These are phyloP conservation scores for Pichia sp. DNA, from an alignment of 1,139 yeast species.

Conservation along the genomic window DNA sequence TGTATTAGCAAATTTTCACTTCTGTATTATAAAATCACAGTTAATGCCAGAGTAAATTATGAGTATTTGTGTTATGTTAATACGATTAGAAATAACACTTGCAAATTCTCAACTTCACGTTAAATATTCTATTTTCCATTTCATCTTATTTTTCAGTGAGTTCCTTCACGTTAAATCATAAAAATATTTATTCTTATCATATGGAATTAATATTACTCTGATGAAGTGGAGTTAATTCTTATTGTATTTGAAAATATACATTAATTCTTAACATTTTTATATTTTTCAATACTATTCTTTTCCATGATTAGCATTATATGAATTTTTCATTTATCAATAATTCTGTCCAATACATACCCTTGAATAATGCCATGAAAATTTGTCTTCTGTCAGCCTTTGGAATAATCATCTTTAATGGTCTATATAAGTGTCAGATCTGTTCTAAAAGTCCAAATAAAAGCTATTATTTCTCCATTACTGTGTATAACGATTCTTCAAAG, in stretches of 20 bases:
- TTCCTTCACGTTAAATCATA: no score
- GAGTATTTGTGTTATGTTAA: no score
- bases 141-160: no score
- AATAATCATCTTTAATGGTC: slow-evolving; percentile 73
- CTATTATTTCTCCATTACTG: not conserved
- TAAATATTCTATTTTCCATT: no score
- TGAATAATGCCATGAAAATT: slow-evolving; percentile 98
- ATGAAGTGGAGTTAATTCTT: no score
- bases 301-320: not conserved
- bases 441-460: not conserved
- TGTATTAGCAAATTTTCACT: no score
- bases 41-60: no score
- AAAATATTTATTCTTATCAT: no score
- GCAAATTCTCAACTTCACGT: no score
- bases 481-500: not conserved
- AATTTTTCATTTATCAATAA: not conserved
- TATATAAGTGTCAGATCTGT: not conserved
- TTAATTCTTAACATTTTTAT: not conserved
- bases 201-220: no score
- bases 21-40: no score
- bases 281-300: not conserved
- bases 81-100: no score
- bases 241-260: not conserved
- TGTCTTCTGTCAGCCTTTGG: slow-evolving; percentile 99
- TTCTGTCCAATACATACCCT: slow-evolving; percentile 56